Evolutionary conservation across 176 grass and related monocot species (phyloP), one percentile per base, ranked within the genome.

Genomic region (Oryza glaberrima): DNA sequence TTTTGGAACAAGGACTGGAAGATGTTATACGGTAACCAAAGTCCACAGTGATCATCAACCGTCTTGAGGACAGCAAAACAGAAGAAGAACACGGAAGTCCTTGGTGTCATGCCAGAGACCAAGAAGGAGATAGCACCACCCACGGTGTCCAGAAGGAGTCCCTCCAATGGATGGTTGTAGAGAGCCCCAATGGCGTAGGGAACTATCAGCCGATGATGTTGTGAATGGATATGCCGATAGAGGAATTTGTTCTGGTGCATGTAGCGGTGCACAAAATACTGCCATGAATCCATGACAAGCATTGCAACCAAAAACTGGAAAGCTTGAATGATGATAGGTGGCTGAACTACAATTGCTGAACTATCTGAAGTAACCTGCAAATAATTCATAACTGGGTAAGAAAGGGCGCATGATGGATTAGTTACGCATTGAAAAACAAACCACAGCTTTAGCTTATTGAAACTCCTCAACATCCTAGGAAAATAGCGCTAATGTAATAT

Each of bases 191-290:
- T 89, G 3, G 94, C 94, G 11, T 97, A 97, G 17, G 94, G 94
- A 79, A 92, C 92, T 26, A 97, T 86, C 56, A 97, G 70, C 30
- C 90, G 79, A 69, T 97, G 94, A 78, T 94, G 94, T 41, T 94
- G 90, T 4, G 92, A 94, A 78, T 97, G 92, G 73, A 94, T 89
- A 77, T 94, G 94, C 9, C 81, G 83, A 69, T 94, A 97, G 0
- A 97, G 90, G 81, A 97, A 97, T 70, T 97, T 97, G 78, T 94
- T 97, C 72, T 94, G 90, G 65, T 97, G 94, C 94, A 97, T 97
- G 70, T 94, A 94, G 35, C 92, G 83, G 86, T 97, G 94, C 77
- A 97, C 86, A 28, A 97, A 97, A 70, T 97, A 97, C 28, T 97
- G 92, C 94, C 94, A 97, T 70, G 86, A 70, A 54, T 94, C 94